phyloP scores from a whole-genome alignment of 2,329 filamentous ascomycete genomes.

The Claviceps paspali region DNA sequence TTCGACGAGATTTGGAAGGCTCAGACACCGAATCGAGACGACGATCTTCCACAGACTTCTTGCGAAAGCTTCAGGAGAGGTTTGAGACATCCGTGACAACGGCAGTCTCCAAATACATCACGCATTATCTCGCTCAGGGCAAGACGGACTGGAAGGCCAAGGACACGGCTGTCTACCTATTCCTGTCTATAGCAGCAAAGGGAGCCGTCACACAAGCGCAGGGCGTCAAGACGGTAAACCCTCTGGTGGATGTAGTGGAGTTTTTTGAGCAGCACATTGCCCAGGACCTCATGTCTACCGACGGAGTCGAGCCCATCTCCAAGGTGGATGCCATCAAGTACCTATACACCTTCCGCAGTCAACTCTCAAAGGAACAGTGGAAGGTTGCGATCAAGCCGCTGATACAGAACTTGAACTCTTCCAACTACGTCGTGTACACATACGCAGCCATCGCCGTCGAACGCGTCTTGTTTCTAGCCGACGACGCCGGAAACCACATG shows the following conservation, averaged over 20 bases:
- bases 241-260: slow-evolving; percentile 74
- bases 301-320: slow-evolving; percentile 62
- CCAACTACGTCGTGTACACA: slow-evolving; percentile 93
- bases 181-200: slow-evolving; percentile 85
- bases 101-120: slow-evolving; percentile 77
- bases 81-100: slow-evolving; percentile 75
- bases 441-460: slow-evolving; percentile 97
- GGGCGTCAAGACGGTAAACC: slow-evolving; percentile 81
- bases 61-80: slow-evolving; percentile 74
- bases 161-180: slow-evolving; percentile 95
- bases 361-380: slow-evolving; percentile 86
- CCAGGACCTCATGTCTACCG: slow-evolving; percentile 61
- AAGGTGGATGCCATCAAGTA: slow-evolving; percentile 99
- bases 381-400: slow-evolving; percentile 75
- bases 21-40: slow-evolving; percentile 90
- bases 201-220: slow-evolving; percentile 74
- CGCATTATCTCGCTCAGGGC: slow-evolving; percentile 68
- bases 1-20: slow-evolving; percentile 84
- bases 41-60: slow-evolving; percentile 85
- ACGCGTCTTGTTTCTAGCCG: slow-evolving; percentile 69
- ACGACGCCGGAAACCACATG: slow-evolving; percentile 59
- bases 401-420: slow-evolving; percentile 77
- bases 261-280: slow-evolving; percentile 93
- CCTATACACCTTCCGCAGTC: slow-evolving; percentile 90
- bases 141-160: slow-evolving; percentile 90